These are phyloP conservation scores for Verticillium nonalfalfae DNA, from an alignment of 2,329 filamentous ascomycete genomes.

Conservation along the genomic window DNA sequence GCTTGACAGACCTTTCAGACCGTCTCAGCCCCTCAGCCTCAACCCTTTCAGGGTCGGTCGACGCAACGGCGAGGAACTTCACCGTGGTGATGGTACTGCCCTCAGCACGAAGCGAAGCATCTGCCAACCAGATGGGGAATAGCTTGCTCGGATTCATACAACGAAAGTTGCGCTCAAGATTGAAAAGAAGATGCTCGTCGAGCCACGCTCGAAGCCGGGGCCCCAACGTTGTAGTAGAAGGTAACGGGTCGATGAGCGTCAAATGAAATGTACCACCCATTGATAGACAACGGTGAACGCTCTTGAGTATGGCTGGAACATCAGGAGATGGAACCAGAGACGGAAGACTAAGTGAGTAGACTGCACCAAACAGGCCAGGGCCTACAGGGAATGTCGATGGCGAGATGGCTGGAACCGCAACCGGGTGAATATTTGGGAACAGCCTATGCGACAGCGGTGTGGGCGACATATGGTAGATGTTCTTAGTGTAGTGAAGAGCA, in stretches of 20 bases:
- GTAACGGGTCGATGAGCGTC: conserved; percentile 56
- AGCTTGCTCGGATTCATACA: conserved; percentile 53
- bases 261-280: conserved; percentile 51
- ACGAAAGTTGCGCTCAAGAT: conserved; percentile 51
- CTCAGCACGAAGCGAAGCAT: conserved; percentile 42
- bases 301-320: conserved; percentile 48
- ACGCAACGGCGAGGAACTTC: conserved; percentile 40
- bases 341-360: conserved; percentile 49
- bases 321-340: conserved; percentile 49
- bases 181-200: conserved; percentile 51
- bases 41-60: conserved; percentile 13
- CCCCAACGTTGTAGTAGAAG: conserved; percentile 46
- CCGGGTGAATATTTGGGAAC: conserved; percentile 32
- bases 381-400: conserved; percentile 28
- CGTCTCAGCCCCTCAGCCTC: conserved; percentile 14
- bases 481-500: conserved; percentile 29
- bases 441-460: conserved; percentile 28
- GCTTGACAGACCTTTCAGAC: conserved; percentile 25
- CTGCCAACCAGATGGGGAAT: conserved; percentile 52
- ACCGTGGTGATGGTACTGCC: conserved; percentile 41
- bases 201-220: conserved; percentile 55
- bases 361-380: conserved; percentile 37
- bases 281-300: conserved; percentile 49
- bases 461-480: conserved; percentile 40
- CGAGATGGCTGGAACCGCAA: conserved; percentile 30